These are phyloP conservation scores for Bothriochloa decipiens DNA, from an alignment of 176 grass and related monocot species.

Conservation along the genomic window DNA sequence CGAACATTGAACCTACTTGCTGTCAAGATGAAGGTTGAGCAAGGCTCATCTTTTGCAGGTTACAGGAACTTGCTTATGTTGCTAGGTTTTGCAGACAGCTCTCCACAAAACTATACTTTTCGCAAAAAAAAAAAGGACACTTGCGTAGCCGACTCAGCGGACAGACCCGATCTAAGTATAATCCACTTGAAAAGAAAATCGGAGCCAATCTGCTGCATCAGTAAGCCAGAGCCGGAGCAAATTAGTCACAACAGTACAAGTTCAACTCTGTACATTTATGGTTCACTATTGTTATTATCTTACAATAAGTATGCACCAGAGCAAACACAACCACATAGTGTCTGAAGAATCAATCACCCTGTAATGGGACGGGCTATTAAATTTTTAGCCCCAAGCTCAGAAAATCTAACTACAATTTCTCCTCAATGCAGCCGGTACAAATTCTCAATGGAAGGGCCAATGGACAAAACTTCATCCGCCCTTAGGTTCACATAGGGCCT, in stretches of 20 bases:
- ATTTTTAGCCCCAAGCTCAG: conserved; percentile 17
- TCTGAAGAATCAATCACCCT: conserved; percentile 8
- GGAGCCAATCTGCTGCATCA: background rate
- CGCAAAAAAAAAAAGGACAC: no score
- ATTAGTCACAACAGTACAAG: background rate
- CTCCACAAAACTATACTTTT: background rate
- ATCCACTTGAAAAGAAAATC: background rate
- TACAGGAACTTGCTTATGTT: background rate
- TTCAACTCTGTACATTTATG: conserved; percentile 29
- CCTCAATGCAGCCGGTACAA: conserved; percentile 58
- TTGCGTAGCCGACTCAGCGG: no score
- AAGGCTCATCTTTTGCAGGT: background rate
- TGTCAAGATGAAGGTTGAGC: background rate
- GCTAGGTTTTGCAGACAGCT: background rate
- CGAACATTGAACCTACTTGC: background rate
- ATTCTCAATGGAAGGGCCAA: conserved; percentile 63
- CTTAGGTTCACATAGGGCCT: conserved; percentile 62
- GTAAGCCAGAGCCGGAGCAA: background rate
- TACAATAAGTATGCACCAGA: conserved; percentile 33
- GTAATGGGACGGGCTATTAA: background rate
- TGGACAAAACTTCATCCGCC: conserved; percentile 61
- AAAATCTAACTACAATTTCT: conserved; percentile 22
- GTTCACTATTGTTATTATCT: background rate
- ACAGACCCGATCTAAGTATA: no score
- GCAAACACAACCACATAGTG: conserved; percentile 38